Evolutionary conservation across 2,329 filamentous ascomycete genomes (phyloP).

Genomic region (Colletotrichum orchidophilum): DNA sequence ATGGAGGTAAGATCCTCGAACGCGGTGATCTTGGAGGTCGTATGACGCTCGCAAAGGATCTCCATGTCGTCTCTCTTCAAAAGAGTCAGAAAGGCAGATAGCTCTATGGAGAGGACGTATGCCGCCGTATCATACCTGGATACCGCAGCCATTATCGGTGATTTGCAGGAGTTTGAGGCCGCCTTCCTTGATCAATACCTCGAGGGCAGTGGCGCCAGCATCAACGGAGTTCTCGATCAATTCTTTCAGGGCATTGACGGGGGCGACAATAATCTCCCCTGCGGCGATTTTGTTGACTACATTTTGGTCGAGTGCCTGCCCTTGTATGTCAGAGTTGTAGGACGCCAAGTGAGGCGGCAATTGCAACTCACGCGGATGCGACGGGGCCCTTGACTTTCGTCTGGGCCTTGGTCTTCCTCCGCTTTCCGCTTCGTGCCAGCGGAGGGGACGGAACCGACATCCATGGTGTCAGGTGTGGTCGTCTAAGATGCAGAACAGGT

Average conservation of each 20-base stretch:
- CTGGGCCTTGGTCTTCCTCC: slow-evolving; percentile 44
- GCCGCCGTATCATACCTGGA: slow-evolving; percentile 69
- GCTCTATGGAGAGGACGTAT: background rate
- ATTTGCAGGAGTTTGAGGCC: slow-evolving; percentile 96
- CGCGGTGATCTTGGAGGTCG: slow-evolving; percentile 91
- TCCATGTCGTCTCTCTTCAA: slow-evolving; percentile 85
- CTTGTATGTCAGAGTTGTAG: slow-evolving; percentile 5
- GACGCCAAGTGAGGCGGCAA: slow-evolving; percentile 4
- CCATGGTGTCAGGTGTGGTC: slow-evolving; percentile 44
- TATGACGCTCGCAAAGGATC: slow-evolving; percentile 95
- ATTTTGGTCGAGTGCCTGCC: slow-evolving; percentile 83
- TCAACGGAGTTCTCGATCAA: slow-evolving; percentile 97
- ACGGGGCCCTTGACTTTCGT: slow-evolving; percentile 52
- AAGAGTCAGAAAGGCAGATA: slow-evolving; percentile 35
- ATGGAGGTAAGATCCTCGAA: slow-evolving; percentile 94
- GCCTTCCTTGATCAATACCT: slow-evolving; percentile 93
- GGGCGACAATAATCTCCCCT: slow-evolving; percentile 97
- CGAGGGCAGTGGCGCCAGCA: slow-evolving; percentile 90
- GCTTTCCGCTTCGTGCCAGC: slow-evolving; percentile 62
- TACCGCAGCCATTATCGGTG: slow-evolving; percentile 96
- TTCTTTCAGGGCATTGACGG: slow-evolving; percentile 95
- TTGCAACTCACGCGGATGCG: slow-evolving; percentile 58
- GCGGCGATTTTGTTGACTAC: slow-evolving; percentile 99
- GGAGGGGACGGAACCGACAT: slow-evolving; percentile 55
- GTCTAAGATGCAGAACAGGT: background rate